Percentiles rank a stretch among this genome's conserved stretches.
phyloP scores from a whole-genome alignment of 202 grass and related monocot genomes.

The Carex arenaria region DNA sequence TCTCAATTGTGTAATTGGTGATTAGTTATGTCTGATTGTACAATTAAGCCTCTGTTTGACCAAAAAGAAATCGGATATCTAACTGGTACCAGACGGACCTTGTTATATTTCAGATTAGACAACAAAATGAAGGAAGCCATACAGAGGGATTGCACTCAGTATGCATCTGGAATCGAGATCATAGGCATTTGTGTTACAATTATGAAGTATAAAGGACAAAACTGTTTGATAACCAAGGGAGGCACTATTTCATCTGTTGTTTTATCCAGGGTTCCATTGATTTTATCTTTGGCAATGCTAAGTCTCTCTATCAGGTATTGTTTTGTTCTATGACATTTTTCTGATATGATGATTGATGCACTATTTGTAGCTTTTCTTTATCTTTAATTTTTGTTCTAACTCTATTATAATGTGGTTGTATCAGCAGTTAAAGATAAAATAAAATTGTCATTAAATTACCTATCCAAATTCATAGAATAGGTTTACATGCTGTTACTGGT shows the following conservation, averaged over 20 bases:
- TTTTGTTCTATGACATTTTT: not conserved
- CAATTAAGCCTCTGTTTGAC: not conserved
- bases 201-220: too few species aligned
- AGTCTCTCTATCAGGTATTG: constrained; percentile 69
- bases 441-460: too few species aligned
- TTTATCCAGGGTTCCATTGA: constrained; percentile 88
- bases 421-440: too few species aligned
- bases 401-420: too few species aligned
- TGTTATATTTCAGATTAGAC: constrained; percentile 66
- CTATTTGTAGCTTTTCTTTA: not conserved
- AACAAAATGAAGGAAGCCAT: constrained; percentile 99
- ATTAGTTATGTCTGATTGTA: not conserved
- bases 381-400: too few species aligned
- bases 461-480: too few species aligned
- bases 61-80: too few species aligned
- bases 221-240: constrained; percentile 88
- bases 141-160: constrained; percentile 84
- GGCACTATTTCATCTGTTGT: constrained; percentile 59
- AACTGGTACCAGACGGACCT: too few species aligned
- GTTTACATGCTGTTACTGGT: not conserved
- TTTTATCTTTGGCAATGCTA: constrained; percentile 86
- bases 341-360: not conserved
- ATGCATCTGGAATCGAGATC: constrained; percentile 97
- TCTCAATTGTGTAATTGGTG: not conserved
- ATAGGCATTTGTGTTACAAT: constrained; percentile 87